Base-by-base conservation (phyloP, 1,139 yeast species). In the Suhomyces wounanorum region DNA sequence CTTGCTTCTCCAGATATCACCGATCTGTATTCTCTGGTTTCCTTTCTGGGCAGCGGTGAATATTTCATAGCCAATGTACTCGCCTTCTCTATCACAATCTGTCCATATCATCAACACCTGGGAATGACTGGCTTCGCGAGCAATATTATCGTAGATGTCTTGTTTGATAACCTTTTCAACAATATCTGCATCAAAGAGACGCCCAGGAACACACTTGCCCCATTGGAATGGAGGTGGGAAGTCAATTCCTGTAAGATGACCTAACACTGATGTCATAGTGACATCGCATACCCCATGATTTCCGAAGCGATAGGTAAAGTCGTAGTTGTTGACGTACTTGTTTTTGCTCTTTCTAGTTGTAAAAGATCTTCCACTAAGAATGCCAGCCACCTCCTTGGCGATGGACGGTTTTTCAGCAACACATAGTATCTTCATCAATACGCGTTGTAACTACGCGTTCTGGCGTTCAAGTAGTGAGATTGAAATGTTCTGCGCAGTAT, bases 61-160 rank as follows among this genome's bases (percentile, higher is more conserved):
- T 23, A 95, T 82, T 63, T 94, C 98, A 74, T 81, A 84, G 0
- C 99, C 99, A 53, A 95, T 95, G 64, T 86, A 87, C 67, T 95
- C 99, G 1, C 99, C 99, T 64, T 95, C 99, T 40, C 99, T 77
- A 74, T 95, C 99, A 69, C 98, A 94, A 77, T 95, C 99, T 1
- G 99, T 95, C 99, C 99, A 95, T 9, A 95, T 90, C 87, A 89
- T 89, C 55, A 95, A 70, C 45, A 75, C 73, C 47, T 83, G 79
- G 5, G 89, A 81, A 30, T 60, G 63, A 38, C 85, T 65, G 3
- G 94, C 89, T 62, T 91, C 92, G 3, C 68, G 68, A 37, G 79
- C 68, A 45, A 95, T 89, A 63, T 94, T 94, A n/a, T 75, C 72
- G 16, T 85, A 85, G 21, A 90, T 82, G 25, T 77, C 78, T 54